Evolutionary conservation across 768 basidiomycete genomes (phyloP), one percentile per base, ranked within the genome.

Genomic region (Tephrocybe sp.): DNA sequence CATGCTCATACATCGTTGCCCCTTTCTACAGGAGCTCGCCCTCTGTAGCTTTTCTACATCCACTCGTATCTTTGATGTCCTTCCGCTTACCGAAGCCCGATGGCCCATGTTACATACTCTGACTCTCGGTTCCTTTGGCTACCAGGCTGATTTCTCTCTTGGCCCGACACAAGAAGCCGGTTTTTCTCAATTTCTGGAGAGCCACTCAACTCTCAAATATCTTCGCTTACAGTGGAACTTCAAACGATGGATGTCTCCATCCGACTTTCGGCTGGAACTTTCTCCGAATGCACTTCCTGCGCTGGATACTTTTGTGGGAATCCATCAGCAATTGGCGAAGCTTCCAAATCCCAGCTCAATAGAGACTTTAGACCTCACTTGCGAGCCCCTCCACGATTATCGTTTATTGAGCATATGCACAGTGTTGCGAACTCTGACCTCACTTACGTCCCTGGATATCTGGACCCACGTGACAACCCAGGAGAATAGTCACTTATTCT

Each of bases 221-320:
- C 64, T 79, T 25, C 71, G 76, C 10, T 68, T 79, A 37, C 63
- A 75, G 23, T 80, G 79, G 78, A 78, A 76, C 52, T 78, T 79
- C 59, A 74, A 73, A 45, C 64, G 72, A 11, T 79, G 76, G 76
- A 69, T 78, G 65, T 76, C 74, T 1, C 78, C 78, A 1, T 65
- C 70, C 50, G 56, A 58, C 1, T 67, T 74, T 23, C 67, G 66
- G 2, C 62, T 73, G 59, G 58, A 60, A 11, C 63, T 77, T 12
- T 60, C 57, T 21, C 58, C 59, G 36, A 40, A 43, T 1, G 61
- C 70, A 0, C 58, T 76, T 3, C 72, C 74, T 0, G 53, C 53
- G 0, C 57, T 79, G 5, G 69, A 71, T 20, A 73, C 74, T 0
- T 79, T 76, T 49, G 69, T 74, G 11, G 79, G 78, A 3, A 66